Percentiles rank a stretch among this genome's conserved stretches.
phyloP scores from a whole-genome alignment of 495 filamentous ascomycete species.

The Recurvomyces mirabilis region DNA sequence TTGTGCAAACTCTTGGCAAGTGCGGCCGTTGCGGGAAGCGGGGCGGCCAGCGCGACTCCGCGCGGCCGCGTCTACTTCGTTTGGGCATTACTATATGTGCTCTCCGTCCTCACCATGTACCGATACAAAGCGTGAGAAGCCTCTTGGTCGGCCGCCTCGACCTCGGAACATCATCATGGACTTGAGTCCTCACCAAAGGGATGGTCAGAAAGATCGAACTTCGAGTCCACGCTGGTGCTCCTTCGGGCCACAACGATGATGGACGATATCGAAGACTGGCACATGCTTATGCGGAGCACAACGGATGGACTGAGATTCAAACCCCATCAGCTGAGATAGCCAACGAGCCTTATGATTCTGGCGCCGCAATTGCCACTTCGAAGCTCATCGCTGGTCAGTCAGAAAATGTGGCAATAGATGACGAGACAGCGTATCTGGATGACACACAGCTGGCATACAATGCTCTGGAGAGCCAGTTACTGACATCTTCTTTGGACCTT shows the following conservation, averaged over 20 bases:
- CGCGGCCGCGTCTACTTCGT: too few relatives aligned
- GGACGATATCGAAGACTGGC: constrained; percentile 25
- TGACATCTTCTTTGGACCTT: constrained; percentile 16
- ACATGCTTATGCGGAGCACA: constrained; percentile 29
- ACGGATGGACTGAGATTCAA: constrained; percentile 23
- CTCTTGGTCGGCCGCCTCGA: too few relatives aligned
- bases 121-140: too few relatives aligned
- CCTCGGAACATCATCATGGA: not conserved
- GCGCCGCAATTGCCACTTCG: too few relatives aligned
- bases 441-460: constrained; percentile 27
- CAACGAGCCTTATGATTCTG: not conserved
- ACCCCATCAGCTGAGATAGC: not conserved
- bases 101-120: too few relatives aligned
- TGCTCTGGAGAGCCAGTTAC: constrained; percentile 27
- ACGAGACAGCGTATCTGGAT: constrained; percentile 17
- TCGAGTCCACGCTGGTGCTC: constrained; percentile 29
- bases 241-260: constrained; percentile 25
- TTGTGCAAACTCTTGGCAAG: too few relatives aligned
- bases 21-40: too few relatives aligned
- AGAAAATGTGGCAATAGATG: too few relatives aligned
- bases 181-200: not conserved
- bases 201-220: constrained; percentile 24
- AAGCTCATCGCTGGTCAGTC: not conserved
- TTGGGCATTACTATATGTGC: too few relatives aligned
- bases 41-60: too few relatives aligned